These are phyloP conservation scores for Aspergillus novofumigatus DNA, from an alignment of 2,329 filamentous ascomycete genomes.

Conservation along the genomic window DNA sequence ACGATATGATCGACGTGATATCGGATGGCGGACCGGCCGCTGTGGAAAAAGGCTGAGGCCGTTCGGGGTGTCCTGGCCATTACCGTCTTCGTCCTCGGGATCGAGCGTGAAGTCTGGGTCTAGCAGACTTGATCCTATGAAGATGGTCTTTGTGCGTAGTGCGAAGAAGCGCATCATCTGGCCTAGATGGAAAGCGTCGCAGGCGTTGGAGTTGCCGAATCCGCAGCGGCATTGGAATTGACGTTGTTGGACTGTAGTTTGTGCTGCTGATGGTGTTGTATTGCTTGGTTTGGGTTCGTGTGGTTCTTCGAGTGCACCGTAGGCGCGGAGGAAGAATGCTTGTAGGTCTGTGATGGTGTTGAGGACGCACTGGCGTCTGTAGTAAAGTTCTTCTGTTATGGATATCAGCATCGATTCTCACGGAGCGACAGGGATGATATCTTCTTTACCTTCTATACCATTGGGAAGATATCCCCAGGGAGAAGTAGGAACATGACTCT, in stretches of 20 bases:
- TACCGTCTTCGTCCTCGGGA: constrained; percentile 11
- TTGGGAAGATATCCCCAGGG: constrained; percentile 36
- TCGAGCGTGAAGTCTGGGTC: constrained; percentile 28
- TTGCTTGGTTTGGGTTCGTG: constrained; percentile 13
- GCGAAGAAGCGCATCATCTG: constrained; percentile 43
- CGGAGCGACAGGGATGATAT: background rate
- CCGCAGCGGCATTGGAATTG: constrained; percentile 39
- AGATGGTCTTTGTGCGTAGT: constrained; percentile 38
- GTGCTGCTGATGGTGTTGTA: constrained; percentile 9
- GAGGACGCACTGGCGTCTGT: constrained; percentile 38
- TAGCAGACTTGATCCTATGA: constrained; percentile 38
- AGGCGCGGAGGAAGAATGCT: constrained; percentile 38
- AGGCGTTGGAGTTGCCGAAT: constrained; percentile 39
- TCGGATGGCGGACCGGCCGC: constrained; percentile 20
- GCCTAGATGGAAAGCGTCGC: constrained; percentile 43
- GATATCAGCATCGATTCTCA: constrained; percentile 2
- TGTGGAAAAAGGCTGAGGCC: background rate
- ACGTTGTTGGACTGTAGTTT: constrained; percentile 19
- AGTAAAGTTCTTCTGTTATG: constrained; percentile 39
- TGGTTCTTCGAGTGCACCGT: constrained; percentile 34
- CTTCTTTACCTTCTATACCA: constrained; percentile 38
- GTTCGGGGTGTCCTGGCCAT: constrained; percentile 2
- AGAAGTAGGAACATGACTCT: constrained; percentile 18
- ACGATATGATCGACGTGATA: constrained; percentile 32
- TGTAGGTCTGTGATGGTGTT: constrained; percentile 42